Evolutionary conservation across 2,329 filamentous ascomycete species (phyloP), one percentile per base, ranked within the genome.

Genomic region (Sarocladium brachiariae): DNA sequence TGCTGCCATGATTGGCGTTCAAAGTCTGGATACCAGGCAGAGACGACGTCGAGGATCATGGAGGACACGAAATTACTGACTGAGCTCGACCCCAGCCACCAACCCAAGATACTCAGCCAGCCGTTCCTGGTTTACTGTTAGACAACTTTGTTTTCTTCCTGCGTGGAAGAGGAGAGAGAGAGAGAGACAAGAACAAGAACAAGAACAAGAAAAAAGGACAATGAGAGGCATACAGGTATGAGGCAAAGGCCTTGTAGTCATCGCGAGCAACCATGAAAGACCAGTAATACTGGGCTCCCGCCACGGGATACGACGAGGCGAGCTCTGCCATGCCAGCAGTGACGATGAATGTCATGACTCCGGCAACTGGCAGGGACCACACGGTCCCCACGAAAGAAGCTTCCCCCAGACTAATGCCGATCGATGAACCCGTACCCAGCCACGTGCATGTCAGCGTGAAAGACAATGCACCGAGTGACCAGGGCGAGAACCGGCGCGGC

Each of bases 1-100:
- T 84, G 79, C 56, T 87, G 83, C 79, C 82, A 87, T 13, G 75
- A 60, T 55, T 83, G 61, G 2, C 76, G 55, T 6, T 70, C 67
- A 60, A 82, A 87, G 38, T 64, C 69, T 1, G 76, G 69, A 56
- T 83, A 9, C 57, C 56, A 58, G 1, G 55, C 53, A 2, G 50
- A 25, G 1, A 50, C 49, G 4, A 58, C 57, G 4, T 56, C 53
- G 7, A 58, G 55, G 6, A 58, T 55, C 57, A 58, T 58, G 1
- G 55, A 57, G 19, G 57, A 50, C 0, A 58, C 55, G 19, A 58
- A 58, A 43, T 58, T 58, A 11, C 54, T 55, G 10, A 58, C 56
- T n/a, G 56, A 58, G 43, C 56, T 51, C 2, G 53, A 54, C 1
- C 45, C 57, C 2, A 58, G 52, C 57, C 57, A 58, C 56, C 56